phyloP scores from a whole-genome alignment of 192 early-diverging fungal species.

The Backusella parvicylindrica region DNA sequence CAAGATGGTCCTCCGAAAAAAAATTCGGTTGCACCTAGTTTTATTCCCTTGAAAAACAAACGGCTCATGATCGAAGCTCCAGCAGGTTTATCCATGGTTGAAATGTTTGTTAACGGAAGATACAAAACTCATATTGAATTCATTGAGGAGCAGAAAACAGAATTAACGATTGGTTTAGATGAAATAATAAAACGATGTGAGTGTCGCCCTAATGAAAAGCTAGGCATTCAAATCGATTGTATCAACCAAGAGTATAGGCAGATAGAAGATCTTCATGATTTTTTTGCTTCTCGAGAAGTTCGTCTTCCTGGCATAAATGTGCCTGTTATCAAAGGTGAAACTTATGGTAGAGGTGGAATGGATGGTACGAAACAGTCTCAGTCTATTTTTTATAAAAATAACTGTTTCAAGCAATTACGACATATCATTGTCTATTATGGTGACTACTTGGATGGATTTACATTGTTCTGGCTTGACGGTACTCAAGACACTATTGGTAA shows the following conservation, averaged over 20 bases:
- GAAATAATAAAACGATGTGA: background rate
- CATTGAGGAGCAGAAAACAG: slow-evolving; percentile 29
- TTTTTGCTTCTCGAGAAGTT: slow-evolving; percentile 1
- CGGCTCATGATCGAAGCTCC: slow-evolving; percentile 29
- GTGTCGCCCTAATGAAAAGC: background rate
- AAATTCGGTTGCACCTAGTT: background rate
- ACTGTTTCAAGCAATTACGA: background rate
- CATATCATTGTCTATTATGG: slow-evolving; percentile 39
- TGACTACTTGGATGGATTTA: slow-evolving; percentile 49
- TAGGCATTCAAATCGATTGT: slow-evolving; percentile 6
- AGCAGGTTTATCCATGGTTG: slow-evolving; percentile 57
- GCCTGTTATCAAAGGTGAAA: slow-evolving; percentile 12
- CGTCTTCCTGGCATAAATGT: slow-evolving; percentile 7
- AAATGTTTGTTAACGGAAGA: slow-evolving; percentile 47
- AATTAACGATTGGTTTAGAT: background rate
- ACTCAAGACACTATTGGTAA: slow-evolving; percentile 39
- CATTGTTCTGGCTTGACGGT: slow-evolving; percentile 44
- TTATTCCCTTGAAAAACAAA: slow-evolving; percentile 36
- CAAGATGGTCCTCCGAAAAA: slow-evolving; percentile 22
- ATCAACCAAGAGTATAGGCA: background rate
- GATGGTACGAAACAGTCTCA: background rate
- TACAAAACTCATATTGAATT: slow-evolving; percentile 55
- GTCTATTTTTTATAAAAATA: slow-evolving; percentile 14
- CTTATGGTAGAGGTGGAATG: background rate
- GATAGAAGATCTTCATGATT: background rate